Conservation (phyloP, 495 filamentous ascomycete species). For the Tuber calosporum region DNA sequence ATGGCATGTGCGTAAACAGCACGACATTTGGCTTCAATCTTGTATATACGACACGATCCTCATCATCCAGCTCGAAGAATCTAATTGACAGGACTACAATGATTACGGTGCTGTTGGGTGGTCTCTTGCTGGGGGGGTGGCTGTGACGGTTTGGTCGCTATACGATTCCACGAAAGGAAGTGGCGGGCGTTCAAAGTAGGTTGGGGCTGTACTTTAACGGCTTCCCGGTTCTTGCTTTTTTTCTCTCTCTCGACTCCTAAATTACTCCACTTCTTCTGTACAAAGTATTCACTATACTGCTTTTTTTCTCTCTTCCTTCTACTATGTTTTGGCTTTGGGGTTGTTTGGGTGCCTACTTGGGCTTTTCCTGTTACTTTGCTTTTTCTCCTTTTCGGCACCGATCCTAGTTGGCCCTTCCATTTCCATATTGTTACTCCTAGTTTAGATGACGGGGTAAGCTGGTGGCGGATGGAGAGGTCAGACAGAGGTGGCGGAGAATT, state of each 20-base stretch:
- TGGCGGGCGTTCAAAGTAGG: not conserved
- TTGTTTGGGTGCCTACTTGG: not conserved
- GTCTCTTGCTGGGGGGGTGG: slow-evolving; percentile 21
- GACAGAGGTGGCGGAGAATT: slow-evolving; percentile 4
- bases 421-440: slow-evolving; percentile 11
- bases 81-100: slow-evolving; percentile 15
- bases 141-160: not conserved
- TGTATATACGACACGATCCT: slow-evolving; percentile 50
- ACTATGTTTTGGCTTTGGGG: not conserved
- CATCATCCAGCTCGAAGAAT: not conserved
- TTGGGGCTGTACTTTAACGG: slow-evolving; percentile 16
- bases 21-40: slow-evolving; percentile 55
- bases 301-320: not conserved
- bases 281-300: slow-evolving; percentile 22
- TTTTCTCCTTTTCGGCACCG: not conserved
- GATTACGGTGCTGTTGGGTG: slow-evolving; percentile 17
- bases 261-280: slow-evolving; percentile 22
- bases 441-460: slow-evolving; percentile 17
- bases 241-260: slow-evolving; percentile 5
- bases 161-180: not conserved
- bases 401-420: not conserved
- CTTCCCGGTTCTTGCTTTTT: slow-evolving; percentile 13
- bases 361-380: not conserved
- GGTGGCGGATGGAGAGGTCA: not conserved
- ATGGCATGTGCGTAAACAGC: slow-evolving; percentile 61